Base-by-base conservation (phyloP, 169 alveolate genomes). In the Plasmodium cynomolgi region DNA sequence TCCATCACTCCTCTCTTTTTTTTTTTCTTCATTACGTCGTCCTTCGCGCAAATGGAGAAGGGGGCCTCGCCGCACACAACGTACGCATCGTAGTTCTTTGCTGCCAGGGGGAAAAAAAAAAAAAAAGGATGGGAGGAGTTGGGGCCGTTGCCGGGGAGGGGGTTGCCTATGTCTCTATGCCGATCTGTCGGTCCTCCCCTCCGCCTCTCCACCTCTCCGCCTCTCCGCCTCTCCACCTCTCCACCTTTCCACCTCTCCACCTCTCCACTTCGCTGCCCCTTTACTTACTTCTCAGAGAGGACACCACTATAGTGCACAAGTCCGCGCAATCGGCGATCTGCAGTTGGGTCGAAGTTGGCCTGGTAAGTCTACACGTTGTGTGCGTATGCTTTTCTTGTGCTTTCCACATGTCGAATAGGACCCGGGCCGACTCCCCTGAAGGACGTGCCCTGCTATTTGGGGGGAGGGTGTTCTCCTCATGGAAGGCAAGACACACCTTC, bases 61-160 rank as follows among this genome's bases (percentile, higher is more conserved):
- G 94, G 90, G 26, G 94, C 94, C 82, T 88, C 94, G 15, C 94
- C 94, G 82, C 94, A 88, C 68, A 88, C 94, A 88, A 88, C 94
- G 81, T 88, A 88, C 15, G 94, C 94, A 37, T 88, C 94, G 20
- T 88, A 88, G 50, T 88, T 88, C 81, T 88, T 88, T 79, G 94
- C 94, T 88, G 44, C 13, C 79, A 56, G 26, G 44, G 39, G 44
- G 71, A 3, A 15, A 79, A 33, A 39, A 54, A 34, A 71, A 73
- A 34, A 34, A 73, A 39, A 34, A 17, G 31, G 39, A 75, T n/a
- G 83, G 33, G 56, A 17, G 0, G 56, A 44, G 56, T 13, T 44
- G 56, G 56, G 56, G 1, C 15, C 81, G 20, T 62, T 62, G 33
- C 31, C 13, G 20, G 9, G 80, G 23, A 83, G 29, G 62, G 8